phyloP scores from a whole-genome alignment of 331 rosid species.

The Malus hybrid region DNA sequence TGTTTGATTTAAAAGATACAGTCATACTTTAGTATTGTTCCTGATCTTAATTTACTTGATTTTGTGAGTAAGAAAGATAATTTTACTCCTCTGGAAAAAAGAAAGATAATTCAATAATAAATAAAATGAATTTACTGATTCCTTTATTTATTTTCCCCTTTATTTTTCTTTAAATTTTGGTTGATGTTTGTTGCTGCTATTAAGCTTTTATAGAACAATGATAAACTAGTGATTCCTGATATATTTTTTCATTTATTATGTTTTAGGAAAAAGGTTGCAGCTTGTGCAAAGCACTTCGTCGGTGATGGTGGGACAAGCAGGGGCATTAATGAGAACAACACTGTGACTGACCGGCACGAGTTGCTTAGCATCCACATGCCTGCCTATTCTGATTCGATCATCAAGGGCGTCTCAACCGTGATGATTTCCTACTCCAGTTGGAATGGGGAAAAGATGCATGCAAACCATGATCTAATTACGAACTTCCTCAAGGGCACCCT shows the following conservation, averaged over 20 bases:
- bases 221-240: background rate
- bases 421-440: conserved; percentile 72
- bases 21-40: background rate
- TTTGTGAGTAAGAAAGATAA: background rate
- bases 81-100: background rate
- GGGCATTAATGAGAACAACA: conserved; percentile 56
- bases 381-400: conserved; percentile 48
- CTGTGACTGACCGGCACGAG: conserved; percentile 22
- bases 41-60: background rate
- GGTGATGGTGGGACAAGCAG: conserved; percentile 59
- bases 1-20: background rate
- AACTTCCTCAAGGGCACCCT: conserved; percentile 52
- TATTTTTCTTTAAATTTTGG: too few relatives aligned
- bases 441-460: conserved; percentile 72
- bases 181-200: too few relatives aligned
- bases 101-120: background rate
- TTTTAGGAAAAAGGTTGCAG: conserved; percentile 44
- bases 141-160: background rate
- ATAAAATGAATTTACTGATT: background rate
- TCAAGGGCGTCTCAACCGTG: conserved; percentile 55
- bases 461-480: conserved; percentile 39
- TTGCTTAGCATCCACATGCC: conserved; percentile 66
- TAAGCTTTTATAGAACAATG: too few relatives aligned
- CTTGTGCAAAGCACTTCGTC: conserved; percentile 58
- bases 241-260: background rate